These are phyloP conservation scores for Phytophthora nicotianae DNA, from an alignment of 352 stramenopile genomes.

Conservation along the genomic window DNA sequence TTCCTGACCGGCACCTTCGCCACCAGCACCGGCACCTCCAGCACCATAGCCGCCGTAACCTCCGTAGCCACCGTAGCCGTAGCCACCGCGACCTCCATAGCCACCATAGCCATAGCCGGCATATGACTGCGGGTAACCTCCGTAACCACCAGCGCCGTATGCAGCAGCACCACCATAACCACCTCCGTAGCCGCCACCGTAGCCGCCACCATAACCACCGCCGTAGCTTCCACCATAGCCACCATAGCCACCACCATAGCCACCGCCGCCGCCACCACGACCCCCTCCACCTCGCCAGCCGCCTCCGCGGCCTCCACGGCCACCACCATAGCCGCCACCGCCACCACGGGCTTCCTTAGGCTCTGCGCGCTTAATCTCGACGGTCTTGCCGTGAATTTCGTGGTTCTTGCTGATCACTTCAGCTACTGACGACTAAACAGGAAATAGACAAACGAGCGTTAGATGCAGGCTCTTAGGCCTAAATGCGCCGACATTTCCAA, in stretches of 20 bases:
- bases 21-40: conserved; percentile 28
- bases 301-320: conserved; percentile 36
- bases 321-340: conserved; percentile 34
- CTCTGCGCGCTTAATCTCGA: conserved; percentile 91
- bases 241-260: conserved; percentile 35
- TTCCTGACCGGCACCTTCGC: conserved; percentile 33
- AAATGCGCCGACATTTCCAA: background rate
- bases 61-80: conserved; percentile 51
- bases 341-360: conserved; percentile 69
- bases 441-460: conserved; percentile 7
- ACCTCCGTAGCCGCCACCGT: conserved; percentile 27
- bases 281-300: conserved; percentile 34
- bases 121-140: conserved; percentile 44
- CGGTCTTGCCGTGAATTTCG: conserved; percentile 90
- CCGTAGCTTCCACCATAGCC: conserved; percentile 16
- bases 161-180: conserved; percentile 34
- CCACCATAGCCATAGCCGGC: conserved; percentile 49
- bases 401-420: conserved; percentile 90
- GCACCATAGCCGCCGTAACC: conserved; percentile 26
- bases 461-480: background rate
- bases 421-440: conserved; percentile 70
- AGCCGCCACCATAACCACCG: conserved; percentile 32
- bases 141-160: conserved; percentile 45
- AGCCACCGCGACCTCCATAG: conserved; percentile 50
- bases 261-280: conserved; percentile 17